Percentiles rank a stretch among this genome's conserved stretches.
Conservation (phyloP, 257 asterid genomes). For the Solanum acaule region DNA sequence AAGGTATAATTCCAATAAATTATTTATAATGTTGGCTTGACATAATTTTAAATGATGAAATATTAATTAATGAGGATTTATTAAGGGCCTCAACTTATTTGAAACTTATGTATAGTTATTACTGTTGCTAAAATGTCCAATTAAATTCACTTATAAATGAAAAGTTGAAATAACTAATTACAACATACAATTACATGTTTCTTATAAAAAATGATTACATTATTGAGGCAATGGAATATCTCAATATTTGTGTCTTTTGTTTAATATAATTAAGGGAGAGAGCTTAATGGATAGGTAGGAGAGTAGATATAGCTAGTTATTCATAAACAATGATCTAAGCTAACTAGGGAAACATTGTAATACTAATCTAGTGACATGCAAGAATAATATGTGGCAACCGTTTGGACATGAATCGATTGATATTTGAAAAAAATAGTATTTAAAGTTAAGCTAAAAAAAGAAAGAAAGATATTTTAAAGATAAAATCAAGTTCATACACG, state of each 20-base stretch:
- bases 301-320: background rate
- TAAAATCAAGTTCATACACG: background rate
- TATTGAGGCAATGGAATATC: background rate
- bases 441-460: background rate
- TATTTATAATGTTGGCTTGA: background rate
- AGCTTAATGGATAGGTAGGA: background rate
- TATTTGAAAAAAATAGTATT: background rate
- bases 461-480: too few relatives aligned
- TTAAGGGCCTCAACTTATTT: background rate
- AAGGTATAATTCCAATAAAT: background rate
- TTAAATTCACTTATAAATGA: background rate
- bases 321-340: background rate
- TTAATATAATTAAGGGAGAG: background rate
- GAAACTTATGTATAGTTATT: background rate
- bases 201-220: background rate
- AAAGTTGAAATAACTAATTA: background rate
- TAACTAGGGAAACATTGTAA: background rate
- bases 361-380: background rate
- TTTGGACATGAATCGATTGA: background rate
- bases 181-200: background rate
- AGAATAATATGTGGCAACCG: background rate
- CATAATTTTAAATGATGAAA: background rate
- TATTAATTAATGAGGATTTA: background rate
- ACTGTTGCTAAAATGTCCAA: background rate
- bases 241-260: background rate